Evolutionary conservation across 148 eudicot genomes (phyloP).

Genomic region (Fagopyrum homotropicum): DNA sequence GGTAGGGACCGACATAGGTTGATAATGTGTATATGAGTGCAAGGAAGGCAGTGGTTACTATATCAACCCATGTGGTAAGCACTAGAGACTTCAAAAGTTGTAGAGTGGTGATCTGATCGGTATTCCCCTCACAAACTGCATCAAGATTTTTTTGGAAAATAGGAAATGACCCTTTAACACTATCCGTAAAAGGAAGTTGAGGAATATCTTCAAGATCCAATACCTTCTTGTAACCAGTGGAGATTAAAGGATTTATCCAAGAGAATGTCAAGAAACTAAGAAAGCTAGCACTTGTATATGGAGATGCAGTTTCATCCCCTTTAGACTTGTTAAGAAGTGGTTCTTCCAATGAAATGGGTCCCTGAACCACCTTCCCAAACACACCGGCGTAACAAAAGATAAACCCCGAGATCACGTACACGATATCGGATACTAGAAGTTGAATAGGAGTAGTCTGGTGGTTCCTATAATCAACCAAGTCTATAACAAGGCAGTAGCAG

Average conservation of each 20-base stretch:
- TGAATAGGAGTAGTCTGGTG: conserved; percentile 12
- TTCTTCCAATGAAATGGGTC: conserved; percentile 18
- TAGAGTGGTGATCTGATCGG: conserved; percentile 18
- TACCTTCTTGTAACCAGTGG: conserved; percentile 29
- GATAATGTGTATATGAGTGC: conserved; percentile 25
- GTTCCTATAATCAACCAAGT: conserved; percentile 17
- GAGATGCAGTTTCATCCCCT: conserved; percentile 18
- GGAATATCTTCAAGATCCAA: conserved; percentile 43
- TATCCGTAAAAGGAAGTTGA: conserved; percentile 24
- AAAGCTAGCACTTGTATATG: conserved; percentile 23
- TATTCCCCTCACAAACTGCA: conserved; percentile 16
- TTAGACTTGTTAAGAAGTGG: conserved; percentile 19
- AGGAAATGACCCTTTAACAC: conserved; percentile 24
- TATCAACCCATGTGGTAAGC: conserved; percentile 27
- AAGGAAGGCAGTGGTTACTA: conserved; percentile 21
- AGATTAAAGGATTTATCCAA: conserved; percentile 30
- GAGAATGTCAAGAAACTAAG: conserved; percentile 27
- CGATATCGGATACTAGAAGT: conserved; percentile 22
- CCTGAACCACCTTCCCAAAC: conserved; percentile 18
- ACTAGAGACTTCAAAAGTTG: conserved; percentile 27
- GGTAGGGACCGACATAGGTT: conserved; percentile 38
- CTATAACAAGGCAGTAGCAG: conserved; percentile 42
- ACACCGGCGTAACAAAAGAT: conserved; percentile 19
- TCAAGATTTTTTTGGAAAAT: conserved; percentile 21
- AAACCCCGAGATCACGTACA: conserved; percentile 26